These are phyloP conservation scores for Hypoxylon fuscum DNA, from an alignment of 495 filamentous ascomycete species.

Conservation along the genomic window DNA sequence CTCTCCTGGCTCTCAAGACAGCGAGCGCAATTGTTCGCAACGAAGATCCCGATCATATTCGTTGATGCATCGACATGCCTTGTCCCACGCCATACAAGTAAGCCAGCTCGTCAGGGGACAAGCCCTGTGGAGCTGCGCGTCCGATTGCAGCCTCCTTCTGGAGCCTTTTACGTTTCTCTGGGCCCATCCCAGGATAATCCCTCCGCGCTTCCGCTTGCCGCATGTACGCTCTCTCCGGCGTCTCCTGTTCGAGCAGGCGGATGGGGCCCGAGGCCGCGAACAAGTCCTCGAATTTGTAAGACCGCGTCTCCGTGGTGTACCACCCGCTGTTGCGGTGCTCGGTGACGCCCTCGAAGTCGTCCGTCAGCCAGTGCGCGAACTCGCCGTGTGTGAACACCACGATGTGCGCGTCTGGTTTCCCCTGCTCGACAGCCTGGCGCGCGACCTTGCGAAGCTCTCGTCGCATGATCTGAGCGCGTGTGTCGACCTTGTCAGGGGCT, in stretches of 20 bases:
- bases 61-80: too few species aligned
- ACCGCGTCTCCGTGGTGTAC: slow-evolving; percentile 72
- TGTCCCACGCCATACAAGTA: too few species aligned
- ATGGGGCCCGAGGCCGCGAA: slow-evolving; percentile 55
- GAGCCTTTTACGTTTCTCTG: too few species aligned
- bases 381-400: slow-evolving; percentile 54
- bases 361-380: slow-evolving; percentile 70
- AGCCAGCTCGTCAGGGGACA: too few species aligned
- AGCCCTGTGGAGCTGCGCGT: too few species aligned
- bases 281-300: slow-evolving; percentile 66
- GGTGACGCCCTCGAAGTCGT: slow-evolving; percentile 71
- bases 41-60: too few species aligned
- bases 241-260: slow-evolving; percentile 64
- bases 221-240: slow-evolving; percentile 60
- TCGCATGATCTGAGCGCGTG: slow-evolving; percentile 67
- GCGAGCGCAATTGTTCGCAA: too few species aligned
- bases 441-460: slow-evolving; percentile 69
- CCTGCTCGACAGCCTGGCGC: too few species aligned
- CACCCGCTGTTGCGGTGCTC: slow-evolving; percentile 17
- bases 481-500: slow-evolving; percentile 57
- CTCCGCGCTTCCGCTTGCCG: slow-evolving; percentile 11
- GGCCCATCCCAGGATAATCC: too few species aligned
- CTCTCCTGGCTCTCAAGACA: too few species aligned
- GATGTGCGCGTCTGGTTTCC: slow-evolving; percentile 56
- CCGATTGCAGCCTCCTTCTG: too few species aligned